Conservation (phyloP, 208 protist genomes). For the Trypanosoma cruzi region DNA sequence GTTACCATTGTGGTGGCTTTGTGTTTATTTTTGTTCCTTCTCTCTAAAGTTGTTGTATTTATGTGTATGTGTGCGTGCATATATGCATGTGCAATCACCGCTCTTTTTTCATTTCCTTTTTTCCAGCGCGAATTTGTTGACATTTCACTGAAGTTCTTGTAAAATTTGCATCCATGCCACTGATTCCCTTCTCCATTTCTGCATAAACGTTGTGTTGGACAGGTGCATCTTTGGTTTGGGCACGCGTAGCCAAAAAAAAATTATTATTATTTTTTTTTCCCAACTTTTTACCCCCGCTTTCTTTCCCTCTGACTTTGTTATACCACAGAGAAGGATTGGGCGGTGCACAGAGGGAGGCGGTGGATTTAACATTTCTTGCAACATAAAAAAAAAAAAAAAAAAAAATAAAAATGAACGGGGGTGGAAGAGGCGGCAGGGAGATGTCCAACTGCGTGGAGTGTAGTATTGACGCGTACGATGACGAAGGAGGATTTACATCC, state of each 20-base stretch:
- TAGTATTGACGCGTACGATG: slow-evolving; percentile 22
- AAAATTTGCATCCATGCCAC: not conserved
- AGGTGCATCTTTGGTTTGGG: not conserved
- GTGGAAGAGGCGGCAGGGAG: slow-evolving; percentile 5
- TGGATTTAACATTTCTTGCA: too few relatives aligned
- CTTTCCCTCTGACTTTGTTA: too few relatives aligned
- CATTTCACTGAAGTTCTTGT: not conserved
- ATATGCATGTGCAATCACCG: too few relatives aligned
- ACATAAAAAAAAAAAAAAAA: slow-evolving; percentile 9
- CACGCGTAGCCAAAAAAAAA: not conserved
- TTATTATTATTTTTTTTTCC: not conserved
- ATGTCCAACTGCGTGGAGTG: slow-evolving; percentile 16
- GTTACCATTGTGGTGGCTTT: too few relatives aligned
- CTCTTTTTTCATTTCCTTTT: too few relatives aligned
- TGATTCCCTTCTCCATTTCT: not conserved
- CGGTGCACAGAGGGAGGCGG: too few relatives aligned
- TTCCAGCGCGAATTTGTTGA: too few relatives aligned
- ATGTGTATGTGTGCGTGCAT: too few relatives aligned
- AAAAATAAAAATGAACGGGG: slow-evolving; percentile 15
- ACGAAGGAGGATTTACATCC: slow-evolving; percentile 23
- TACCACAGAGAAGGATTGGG: too few relatives aligned
- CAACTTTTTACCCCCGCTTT: not conserved
- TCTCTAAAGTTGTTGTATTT: too few relatives aligned
- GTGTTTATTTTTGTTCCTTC: too few relatives aligned
- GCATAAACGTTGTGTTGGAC: not conserved